phyloP scores from a whole-genome alignment of 768 basidiomycete species.

The Termitomyces sp. region DNA sequence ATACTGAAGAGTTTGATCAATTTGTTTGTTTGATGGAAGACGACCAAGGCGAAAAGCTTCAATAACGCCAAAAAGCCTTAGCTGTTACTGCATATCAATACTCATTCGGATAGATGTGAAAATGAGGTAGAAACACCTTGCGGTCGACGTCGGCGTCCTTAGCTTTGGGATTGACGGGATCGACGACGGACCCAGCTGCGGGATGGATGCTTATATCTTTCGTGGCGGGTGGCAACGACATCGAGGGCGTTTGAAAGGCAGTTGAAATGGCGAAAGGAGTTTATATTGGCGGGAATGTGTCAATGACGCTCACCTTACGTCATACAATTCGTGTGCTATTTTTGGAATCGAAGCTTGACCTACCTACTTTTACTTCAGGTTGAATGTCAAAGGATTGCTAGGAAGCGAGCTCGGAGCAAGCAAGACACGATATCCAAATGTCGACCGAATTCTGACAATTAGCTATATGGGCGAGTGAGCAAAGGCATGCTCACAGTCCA shows the following conservation, averaged over 20 bases:
- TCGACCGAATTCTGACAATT: no score
- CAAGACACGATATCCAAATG: no score
- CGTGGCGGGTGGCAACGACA: conserved; percentile 60
- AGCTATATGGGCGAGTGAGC: no score
- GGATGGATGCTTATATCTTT: conserved; percentile 62
- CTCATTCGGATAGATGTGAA: neutral
- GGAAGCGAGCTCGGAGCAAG: no score
- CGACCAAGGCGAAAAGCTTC: conserved; percentile 76
- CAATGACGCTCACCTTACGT: conserved; percentile 10
- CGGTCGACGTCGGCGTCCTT: conserved; percentile 76
- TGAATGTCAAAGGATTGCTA: neutral
- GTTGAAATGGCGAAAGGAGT: neutral
- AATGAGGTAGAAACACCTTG: conserved; percentile 39
- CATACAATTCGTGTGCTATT: neutral
- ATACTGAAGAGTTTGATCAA: conserved; percentile 67
- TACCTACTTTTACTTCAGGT: no score
- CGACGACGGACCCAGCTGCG: conserved; percentile 51
- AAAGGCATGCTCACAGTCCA: no score
- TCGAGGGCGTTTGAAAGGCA: conserved; percentile 19
- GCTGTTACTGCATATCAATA: conserved; percentile 24
- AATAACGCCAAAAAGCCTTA: conserved; percentile 76
- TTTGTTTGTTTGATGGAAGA: conserved; percentile 76
- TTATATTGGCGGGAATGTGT: conserved; percentile 3
- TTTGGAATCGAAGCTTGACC: neutral
- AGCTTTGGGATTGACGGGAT: conserved; percentile 51